These are phyloP conservation scores for Vitis hybrid DNA, from an alignment of 177 flowering plant genomes.

Conservation along the genomic window DNA sequence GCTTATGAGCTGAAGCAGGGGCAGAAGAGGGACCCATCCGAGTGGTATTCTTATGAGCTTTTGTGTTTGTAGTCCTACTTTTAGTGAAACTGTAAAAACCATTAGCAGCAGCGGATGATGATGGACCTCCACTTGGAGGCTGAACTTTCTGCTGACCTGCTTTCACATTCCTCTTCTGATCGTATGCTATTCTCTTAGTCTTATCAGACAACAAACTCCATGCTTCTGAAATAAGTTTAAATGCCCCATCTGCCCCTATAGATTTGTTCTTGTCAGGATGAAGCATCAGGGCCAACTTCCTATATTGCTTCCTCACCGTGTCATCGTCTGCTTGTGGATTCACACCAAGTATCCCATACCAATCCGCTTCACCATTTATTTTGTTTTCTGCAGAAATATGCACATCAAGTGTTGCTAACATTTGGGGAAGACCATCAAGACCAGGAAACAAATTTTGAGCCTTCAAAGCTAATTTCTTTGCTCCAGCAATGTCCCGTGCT, in stretches of 20 bases:
- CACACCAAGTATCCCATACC: constrained; percentile 69
- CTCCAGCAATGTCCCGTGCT: constrained; percentile 52
- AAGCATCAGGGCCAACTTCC: constrained; percentile 74
- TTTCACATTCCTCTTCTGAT: constrained; percentile 47
- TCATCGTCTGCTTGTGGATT: constrained; percentile 66
- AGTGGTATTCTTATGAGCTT: constrained; percentile 31
- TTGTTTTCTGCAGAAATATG: constrained; percentile 61
- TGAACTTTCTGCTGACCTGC: constrained; percentile 32
- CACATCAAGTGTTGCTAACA: constrained; percentile 66
- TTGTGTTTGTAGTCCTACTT: constrained; percentile 26
- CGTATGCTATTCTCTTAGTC: constrained; percentile 50
- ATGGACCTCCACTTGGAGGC: constrained; percentile 30
- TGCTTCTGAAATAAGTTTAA: constrained; percentile 72
- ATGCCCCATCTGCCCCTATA: constrained; percentile 78
- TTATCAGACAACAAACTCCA: constrained; percentile 77
- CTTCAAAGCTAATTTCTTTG: constrained; percentile 70
- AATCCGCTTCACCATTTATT: constrained; percentile 62
- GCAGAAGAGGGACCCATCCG: constrained; percentile 27
- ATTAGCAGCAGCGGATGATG: constrained; percentile 34
- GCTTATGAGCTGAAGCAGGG: constrained; percentile 35
- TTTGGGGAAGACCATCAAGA: constrained; percentile 66
- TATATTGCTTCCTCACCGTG: constrained; percentile 54
- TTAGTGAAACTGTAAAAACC: constrained; percentile 44
- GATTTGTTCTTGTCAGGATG: constrained; percentile 88
- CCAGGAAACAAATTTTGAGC: constrained; percentile 67